phyloP scores from a whole-genome alignment of 2,329 filamentous ascomycete genomes.

The Microascus cirrosus region DNA sequence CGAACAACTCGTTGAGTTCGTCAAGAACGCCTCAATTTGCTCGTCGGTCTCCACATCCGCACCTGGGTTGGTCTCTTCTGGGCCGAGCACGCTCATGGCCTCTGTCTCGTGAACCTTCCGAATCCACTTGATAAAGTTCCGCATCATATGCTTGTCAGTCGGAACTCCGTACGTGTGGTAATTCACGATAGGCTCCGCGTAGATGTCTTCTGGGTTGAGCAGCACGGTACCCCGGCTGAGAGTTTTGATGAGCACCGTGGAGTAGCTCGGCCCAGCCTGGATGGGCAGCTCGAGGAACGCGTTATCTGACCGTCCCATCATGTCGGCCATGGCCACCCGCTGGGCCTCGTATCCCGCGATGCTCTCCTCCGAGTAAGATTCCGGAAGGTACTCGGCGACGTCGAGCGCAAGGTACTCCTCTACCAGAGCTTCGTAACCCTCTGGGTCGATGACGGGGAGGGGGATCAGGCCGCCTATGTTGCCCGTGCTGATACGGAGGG shows the following conservation, averaged over 20 bases:
- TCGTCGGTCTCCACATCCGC: constrained; percentile 20
- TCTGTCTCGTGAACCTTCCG: constrained; percentile 18
- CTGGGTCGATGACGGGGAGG: constrained; percentile 8
- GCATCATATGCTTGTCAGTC: constrained; percentile 30
- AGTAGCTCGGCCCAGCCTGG: constrained; percentile 3
- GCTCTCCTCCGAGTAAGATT: constrained; percentile 6
- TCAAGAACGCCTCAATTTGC: constrained; percentile 30
- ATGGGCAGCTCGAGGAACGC: constrained; percentile 11
- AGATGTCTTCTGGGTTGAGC: constrained; percentile 36
- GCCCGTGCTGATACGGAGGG: constrained; percentile 13
- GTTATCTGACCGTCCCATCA: constrained; percentile 22
- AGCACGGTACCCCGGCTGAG: constrained; percentile 29
- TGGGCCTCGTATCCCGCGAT: constrained; percentile 23
- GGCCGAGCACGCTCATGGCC: constrained; percentile 6
- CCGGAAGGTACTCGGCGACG: constrained; percentile 6
- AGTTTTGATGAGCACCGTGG: constrained; percentile 8
- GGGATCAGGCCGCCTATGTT: constrained; percentile 9
- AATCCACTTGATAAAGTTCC: constrained; percentile 30
- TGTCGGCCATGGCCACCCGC: constrained; percentile 36
- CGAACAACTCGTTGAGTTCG: constrained; percentile 13
- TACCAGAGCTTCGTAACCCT: constrained; percentile 7
- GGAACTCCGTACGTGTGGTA: constrained; percentile 34
- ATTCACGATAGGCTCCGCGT: constrained; percentile 36
- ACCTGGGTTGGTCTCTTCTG: constrained; percentile 27
- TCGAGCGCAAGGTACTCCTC: constrained; percentile 7